Base-by-base conservation (phyloP, 2,329 filamentous ascomycete genomes). In the Penicillium occitanis region DNA sequence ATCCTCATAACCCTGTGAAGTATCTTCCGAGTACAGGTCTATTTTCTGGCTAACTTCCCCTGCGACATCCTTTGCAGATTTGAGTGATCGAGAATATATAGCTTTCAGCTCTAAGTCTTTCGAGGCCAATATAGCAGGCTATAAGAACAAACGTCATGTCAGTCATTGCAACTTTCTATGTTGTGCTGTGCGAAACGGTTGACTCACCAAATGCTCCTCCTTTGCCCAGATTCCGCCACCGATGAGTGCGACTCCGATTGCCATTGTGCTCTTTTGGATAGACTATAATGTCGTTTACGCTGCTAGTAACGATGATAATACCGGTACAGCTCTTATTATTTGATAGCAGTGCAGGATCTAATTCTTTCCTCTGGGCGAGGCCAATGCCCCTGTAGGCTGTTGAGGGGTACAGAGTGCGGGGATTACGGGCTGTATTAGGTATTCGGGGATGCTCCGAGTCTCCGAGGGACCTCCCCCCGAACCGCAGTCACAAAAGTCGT, bases 11-110 rank as follows among this genome's bases (percentile, higher is more conserved):
- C 70, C 73, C 63, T 81, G 81, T 5, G 78, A 81, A 5, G 79
- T 78, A 67, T 88, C 85, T 14, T 86, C 84, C 44, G 85, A 85
- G 75, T 87, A 87, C 60, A 87, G 73, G 35, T 84, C 83, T 14
- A 87, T 19, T 50, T 50, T 22, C 17, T 73, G 72, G 0, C 74
- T 68, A 1, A 70, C 69, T 11, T 66, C 69, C 0, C 77, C 71
- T 11, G 75, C 72, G 11, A 84, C 76, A 3, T 70, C 72, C 66
- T 83, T 72, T n/a, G 85, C 85, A 4, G 85, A 87, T 46, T 81
- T 79, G 8, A 84, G 74, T 6, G 84, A 84, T 55, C 85, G 83
- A n/a, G 85, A 87, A 75, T 86, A 88, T 67, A 87, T 79, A 19
- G 86, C 86, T 72, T 84, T 86, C 40, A 88, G 76, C 2, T 74